phyloP scores from a whole-genome alignment of 768 basidiomycete species.

The Cystobasidium tubakii region DNA sequence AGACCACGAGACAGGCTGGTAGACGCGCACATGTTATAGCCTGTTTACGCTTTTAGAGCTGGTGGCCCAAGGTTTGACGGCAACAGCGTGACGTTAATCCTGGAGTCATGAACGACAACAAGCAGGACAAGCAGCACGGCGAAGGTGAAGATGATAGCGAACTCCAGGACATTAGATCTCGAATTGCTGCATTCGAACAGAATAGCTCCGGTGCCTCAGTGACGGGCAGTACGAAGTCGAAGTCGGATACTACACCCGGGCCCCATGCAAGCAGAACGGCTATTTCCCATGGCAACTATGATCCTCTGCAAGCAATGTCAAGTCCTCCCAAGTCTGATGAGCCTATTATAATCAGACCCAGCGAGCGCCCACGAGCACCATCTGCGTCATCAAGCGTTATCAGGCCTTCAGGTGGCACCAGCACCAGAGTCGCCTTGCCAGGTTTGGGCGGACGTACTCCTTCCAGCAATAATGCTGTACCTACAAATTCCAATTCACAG shows the following conservation, averaged over 20 bases:
- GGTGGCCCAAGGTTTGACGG: too few species aligned
- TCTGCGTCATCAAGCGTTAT: not conserved
- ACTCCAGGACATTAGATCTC: slow-evolving; percentile 3
- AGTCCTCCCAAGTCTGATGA: not conserved
- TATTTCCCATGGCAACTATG: not conserved
- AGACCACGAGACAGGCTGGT: too few species aligned
- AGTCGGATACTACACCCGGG: not conserved
- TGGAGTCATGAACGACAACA: too few species aligned
- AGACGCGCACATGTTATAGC: too few species aligned
- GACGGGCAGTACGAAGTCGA: not conserved
- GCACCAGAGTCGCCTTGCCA: not conserved
- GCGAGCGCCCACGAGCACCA: not conserved
- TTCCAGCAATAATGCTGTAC: not conserved
- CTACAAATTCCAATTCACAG: not conserved
- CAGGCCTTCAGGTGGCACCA: not conserved
- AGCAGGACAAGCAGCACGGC: not conserved
- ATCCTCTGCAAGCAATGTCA: slow-evolving; percentile 1
- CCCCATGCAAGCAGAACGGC: not conserved
- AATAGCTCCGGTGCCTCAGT: not conserved
- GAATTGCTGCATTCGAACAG: slow-evolving; percentile 3
- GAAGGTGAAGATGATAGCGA: not conserved
- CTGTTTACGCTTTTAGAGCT: too few species aligned
- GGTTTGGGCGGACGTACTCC: slow-evolving; percentile 1
- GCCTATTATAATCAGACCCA: not conserved
- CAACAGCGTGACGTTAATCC: too few species aligned